Evolutionary conservation across 805 yeast genomes (phyloP).

Genomic region (Candida silvicultrix): DNA sequence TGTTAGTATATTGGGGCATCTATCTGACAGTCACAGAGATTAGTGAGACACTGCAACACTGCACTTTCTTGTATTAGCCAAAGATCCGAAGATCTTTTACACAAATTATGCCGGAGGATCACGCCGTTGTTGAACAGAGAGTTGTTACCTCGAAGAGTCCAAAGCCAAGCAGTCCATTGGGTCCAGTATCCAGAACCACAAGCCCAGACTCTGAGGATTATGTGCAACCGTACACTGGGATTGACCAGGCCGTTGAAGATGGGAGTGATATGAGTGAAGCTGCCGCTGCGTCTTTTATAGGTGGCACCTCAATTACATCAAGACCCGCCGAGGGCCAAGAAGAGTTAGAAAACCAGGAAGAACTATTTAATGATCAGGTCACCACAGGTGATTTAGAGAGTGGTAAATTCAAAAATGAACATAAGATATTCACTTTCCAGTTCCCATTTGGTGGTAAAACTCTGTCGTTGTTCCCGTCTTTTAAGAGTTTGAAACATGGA

Average conservation of each 20-base stretch:
- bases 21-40: too few species aligned
- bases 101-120: neutral
- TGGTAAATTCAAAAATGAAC: constrained; percentile 15
- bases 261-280: neutral
- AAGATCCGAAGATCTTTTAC: neutral
- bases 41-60: too few species aligned
- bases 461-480: constrained; percentile 17
- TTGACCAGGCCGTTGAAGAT: neutral
- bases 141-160: neutral
- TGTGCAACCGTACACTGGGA: neutral
- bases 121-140: neutral
- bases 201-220: neutral
- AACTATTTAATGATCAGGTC: constrained; percentile 9
- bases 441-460: constrained; percentile 33
- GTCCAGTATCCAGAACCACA: neutral
- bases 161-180: neutral
- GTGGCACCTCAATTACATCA: constrained; percentile 35
- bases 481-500: constrained; percentile 10
- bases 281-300: constrained; percentile 42
- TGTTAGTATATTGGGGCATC: too few species aligned
- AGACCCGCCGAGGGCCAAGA: constrained; percentile 4
- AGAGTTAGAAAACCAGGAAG: constrained; percentile 5
- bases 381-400: constrained; percentile 14
- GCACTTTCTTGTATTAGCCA: too few species aligned
- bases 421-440: constrained; percentile 29